Evolutionary conservation across 2,329 filamentous ascomycete genomes (phyloP).

Genomic region (Madurella mycetomatis): DNA sequence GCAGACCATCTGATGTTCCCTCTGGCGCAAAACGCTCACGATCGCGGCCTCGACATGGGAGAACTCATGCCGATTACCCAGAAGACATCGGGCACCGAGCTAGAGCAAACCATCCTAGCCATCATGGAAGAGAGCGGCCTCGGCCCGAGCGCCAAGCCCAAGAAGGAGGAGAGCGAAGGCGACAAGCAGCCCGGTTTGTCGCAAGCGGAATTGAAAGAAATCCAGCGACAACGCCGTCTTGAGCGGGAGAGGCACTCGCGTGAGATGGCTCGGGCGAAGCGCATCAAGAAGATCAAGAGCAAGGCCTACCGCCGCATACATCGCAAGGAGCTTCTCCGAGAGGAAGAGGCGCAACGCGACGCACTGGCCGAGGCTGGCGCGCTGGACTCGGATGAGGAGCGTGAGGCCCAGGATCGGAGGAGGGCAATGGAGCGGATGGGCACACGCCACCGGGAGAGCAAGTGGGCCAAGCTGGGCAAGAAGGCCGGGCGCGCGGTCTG

Average conservation of each 20-base stretch:
- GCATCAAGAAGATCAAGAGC: slow-evolving; percentile 98
- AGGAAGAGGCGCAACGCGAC: slow-evolving; percentile 50
- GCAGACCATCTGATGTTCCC: slow-evolving; percentile 90
- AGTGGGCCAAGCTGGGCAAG: slow-evolving; percentile 84
- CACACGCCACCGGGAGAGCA: slow-evolving; percentile 79
- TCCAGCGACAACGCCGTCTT: slow-evolving; percentile 69
- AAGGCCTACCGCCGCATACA: slow-evolving; percentile 92
- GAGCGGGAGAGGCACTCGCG: slow-evolving; percentile 81
- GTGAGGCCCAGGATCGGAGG: slow-evolving; percentile 63
- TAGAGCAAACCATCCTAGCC: slow-evolving; percentile 79
- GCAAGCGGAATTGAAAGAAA: slow-evolving; percentile 65
- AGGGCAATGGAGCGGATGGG: slow-evolving; percentile 83
- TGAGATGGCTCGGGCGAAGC: slow-evolving; percentile 81
- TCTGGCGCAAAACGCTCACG: slow-evolving; percentile 65
- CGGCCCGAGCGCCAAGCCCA: slow-evolving; percentile 43
- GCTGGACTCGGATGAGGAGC: slow-evolving; percentile 61
- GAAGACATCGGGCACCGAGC: slow-evolving; percentile 66
- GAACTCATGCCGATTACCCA: slow-evolving; percentile 62
- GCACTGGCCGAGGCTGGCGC: slow-evolving; percentile 52
- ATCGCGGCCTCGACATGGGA: slow-evolving; percentile 55
- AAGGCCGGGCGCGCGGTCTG: slow-evolving; percentile 75
- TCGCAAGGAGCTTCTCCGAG: slow-evolving; percentile 62
- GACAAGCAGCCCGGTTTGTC: slow-evolving; percentile 62
- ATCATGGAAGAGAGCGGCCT: slow-evolving; percentile 90
- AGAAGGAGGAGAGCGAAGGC: slow-evolving; percentile 57